These are phyloP conservation scores for Alternaria gaisen DNA, from an alignment of 2,329 filamentous ascomycete species.

Conservation along the genomic window DNA sequence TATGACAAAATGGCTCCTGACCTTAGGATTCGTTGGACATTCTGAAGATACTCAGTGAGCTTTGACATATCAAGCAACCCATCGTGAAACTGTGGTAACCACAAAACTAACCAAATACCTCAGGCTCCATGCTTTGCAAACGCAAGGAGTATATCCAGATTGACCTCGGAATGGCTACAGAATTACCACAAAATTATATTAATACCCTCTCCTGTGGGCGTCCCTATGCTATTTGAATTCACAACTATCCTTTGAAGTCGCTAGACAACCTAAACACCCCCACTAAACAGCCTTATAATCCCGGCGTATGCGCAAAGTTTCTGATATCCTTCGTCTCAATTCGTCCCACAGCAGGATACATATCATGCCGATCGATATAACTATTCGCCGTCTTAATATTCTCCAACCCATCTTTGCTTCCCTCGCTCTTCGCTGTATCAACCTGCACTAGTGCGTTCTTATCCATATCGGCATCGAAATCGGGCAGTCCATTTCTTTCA, in stretches of 20 bases:
- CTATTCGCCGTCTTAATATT: constrained; percentile 47
- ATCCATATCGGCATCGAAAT: constrained; percentile 15
- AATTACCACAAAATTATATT: background rate
- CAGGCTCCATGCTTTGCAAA: background rate
- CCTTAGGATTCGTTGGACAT: background rate
- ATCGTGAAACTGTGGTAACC: background rate
- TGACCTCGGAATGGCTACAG: background rate
- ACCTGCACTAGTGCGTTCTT: constrained; percentile 40
- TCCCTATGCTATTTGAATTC: background rate
- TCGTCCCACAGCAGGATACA: constrained; percentile 49
- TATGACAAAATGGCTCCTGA: background rate
- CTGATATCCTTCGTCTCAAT: constrained; percentile 53
- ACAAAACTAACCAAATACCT: background rate
- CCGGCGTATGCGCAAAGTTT: constrained; percentile 35
- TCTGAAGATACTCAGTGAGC: background rate
- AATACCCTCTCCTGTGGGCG: background rate
- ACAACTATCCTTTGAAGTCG: background rate
- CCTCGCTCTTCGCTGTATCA: constrained; percentile 37
- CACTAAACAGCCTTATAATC: background rate
- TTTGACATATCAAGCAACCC: background rate
- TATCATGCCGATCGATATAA: constrained; percentile 55
- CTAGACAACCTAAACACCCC: background rate
- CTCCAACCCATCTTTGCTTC: constrained; percentile 27
- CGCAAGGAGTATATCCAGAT: background rate
- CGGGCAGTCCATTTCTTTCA: constrained; percentile 6